These are phyloP conservation scores for Lathyrus tuberosus DNA, from an alignment of 306 rosid species.

Conservation along the genomic window DNA sequence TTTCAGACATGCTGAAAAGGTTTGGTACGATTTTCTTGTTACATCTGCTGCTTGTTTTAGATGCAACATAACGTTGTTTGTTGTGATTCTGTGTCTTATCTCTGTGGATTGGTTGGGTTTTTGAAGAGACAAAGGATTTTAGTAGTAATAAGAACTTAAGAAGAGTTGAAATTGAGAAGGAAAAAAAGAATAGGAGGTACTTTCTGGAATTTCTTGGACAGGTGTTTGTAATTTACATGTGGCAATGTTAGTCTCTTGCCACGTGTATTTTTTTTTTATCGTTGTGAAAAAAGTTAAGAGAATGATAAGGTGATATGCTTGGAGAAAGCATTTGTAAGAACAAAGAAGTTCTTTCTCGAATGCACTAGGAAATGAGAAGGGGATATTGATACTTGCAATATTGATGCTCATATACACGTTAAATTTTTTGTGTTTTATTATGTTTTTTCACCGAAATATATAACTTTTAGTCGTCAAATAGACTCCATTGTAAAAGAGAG, in stretches of 20 bases:
- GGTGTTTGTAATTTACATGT: constrained; percentile 44
- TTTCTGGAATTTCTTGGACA: constrained; percentile 50
- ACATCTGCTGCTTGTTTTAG: constrained; percentile 41
- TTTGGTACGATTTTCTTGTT: constrained; percentile 31
- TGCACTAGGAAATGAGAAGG: not conserved
- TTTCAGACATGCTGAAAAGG: constrained; percentile 11
- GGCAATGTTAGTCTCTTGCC: constrained; percentile 33
- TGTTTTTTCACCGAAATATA: no score
- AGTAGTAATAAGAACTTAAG: not conserved
- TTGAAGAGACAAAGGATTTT: not conserved
- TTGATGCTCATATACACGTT: no score
- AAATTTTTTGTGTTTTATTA: no score
- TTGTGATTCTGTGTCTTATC: not conserved
- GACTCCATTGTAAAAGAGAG: no score
- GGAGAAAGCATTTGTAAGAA: not conserved
- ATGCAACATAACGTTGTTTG: constrained; percentile 47
- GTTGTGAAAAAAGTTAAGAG: not conserved
- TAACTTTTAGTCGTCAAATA: no score
- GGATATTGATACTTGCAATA: not conserved
- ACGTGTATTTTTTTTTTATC: constrained; percentile 28
- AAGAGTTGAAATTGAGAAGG: no score
- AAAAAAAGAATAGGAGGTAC: no score
- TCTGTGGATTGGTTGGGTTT: not conserved
- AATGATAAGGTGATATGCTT: not conserved
- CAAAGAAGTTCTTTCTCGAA: constrained; percentile 19